A percentile compares a stretch with the other conserved stretches of the same genome.
These are phyloP conservation scores for Sutorius australiensis DNA, from an alignment of 768 basidiomycete genomes.

Conservation along the genomic window DNA sequence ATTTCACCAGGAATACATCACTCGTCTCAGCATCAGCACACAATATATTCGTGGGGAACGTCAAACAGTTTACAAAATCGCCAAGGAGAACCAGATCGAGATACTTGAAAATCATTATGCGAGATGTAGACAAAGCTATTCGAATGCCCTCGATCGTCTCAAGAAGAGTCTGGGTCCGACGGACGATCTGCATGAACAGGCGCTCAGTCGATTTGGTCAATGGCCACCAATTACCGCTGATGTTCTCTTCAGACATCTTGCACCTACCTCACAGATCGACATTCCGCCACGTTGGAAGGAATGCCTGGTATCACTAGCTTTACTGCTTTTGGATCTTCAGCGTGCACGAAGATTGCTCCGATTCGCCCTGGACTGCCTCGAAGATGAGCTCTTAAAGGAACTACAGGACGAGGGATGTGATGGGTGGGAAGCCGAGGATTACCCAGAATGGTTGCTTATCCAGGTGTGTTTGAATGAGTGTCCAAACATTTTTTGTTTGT, in stretches of 20 bases:
- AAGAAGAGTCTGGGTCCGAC: conserved; percentile 11
- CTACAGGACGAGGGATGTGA: conserved; percentile 17
- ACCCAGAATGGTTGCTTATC: conserved; percentile 42
- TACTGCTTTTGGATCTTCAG: conserved; percentile 18
- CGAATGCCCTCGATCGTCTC: neutral
- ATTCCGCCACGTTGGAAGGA: conserved; percentile 26
- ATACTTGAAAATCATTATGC: neutral
- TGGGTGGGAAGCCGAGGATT: conserved; percentile 7
- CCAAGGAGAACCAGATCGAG: neutral
- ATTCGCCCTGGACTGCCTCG: conserved; percentile 14
- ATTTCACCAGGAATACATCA: conserved; percentile 15
- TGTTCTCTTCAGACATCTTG: neutral
- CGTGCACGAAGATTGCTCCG: conserved; percentile 3
- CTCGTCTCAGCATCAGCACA: neutral
- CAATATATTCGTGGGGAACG: neutral
- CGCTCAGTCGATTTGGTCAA: conserved; percentile 8
- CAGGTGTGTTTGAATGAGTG: conserved; percentile 27
- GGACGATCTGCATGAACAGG: neutral
- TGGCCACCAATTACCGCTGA: conserved; percentile 31
- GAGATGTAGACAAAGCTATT: neutral
- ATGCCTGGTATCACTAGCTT: conserved; percentile 27
- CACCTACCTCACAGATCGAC: neutral
- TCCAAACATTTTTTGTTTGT: too few species aligned
- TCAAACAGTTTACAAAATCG: neutral
- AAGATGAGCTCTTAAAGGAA: conserved; percentile 29